Evolutionary conservation across 768 basidiomycete genomes (phyloP).

Genomic region (Sporobolomyces roseus): DNA sequence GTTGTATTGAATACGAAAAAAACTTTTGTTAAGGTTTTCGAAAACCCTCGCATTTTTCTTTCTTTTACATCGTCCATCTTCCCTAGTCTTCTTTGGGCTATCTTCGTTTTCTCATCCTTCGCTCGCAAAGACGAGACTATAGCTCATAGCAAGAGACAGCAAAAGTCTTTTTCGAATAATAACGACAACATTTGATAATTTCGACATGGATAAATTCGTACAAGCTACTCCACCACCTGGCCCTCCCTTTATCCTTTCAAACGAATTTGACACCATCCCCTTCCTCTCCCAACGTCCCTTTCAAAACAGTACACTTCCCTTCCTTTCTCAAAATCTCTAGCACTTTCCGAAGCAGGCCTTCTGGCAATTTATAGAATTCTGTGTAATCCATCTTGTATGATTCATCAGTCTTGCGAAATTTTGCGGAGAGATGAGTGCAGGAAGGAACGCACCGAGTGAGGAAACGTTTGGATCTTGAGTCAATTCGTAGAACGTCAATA

Average conservation of each 20-base stretch:
- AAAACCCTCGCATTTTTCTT: neutral
- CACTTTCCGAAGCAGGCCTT: conserved; percentile 47
- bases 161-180: too few relatives aligned
- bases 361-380: conserved; percentile 51
- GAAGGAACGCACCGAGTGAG: neutral
- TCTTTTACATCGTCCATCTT: too few relatives aligned
- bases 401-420: neutral
- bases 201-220: too few relatives aligned
- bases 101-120: too few relatives aligned
- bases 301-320: conserved; percentile 52
- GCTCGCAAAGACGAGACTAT: too few relatives aligned
- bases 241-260: too few relatives aligned
- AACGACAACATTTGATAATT: too few relatives aligned
- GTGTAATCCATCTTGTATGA: neutral
- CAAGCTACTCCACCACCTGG: too few relatives aligned
- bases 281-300: conserved; percentile 47
- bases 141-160: too few relatives aligned
- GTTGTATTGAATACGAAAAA: too few relatives aligned
- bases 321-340: conserved; percentile 50
- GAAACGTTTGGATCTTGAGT: conserved; percentile 48
- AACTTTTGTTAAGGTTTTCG: neutral
- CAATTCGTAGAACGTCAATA: conserved; percentile 53
- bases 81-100: too few relatives aligned
- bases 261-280: conserved; percentile 53
- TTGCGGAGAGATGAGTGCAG: too few relatives aligned